These are phyloP conservation scores for Xylariaceae sp. DNA, from an alignment of 2,329 filamentous ascomycete species.

Conservation along the genomic window DNA sequence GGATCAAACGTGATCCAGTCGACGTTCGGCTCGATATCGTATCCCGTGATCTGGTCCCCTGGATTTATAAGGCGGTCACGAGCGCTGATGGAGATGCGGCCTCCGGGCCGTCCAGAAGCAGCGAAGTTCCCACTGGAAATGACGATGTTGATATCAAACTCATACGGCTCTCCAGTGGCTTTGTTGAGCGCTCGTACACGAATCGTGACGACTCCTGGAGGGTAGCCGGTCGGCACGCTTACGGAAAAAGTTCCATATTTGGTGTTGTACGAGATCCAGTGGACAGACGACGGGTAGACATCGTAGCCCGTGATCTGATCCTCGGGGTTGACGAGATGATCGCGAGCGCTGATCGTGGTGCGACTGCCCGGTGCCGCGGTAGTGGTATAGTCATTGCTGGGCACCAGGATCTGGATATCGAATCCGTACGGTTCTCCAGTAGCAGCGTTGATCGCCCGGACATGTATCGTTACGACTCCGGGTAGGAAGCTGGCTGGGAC, in stretches of 20 bases:
- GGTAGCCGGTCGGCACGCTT: not conserved
- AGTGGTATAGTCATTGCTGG: not conserved
- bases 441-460: not conserved
- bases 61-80: not conserved
- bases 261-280: not conserved
- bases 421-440: not conserved
- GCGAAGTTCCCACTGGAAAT: not conserved
- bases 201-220: not conserved
- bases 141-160: not conserved
- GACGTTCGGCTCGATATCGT: not conserved
- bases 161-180: not conserved
- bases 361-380: not conserved
- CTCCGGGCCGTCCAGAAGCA: not conserved
- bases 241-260: not conserved
- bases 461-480: not conserved
- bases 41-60: not conserved
- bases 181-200: not conserved
- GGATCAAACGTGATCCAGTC: not conserved
- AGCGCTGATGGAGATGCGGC: not conserved
- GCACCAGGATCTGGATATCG: slow-evolving; percentile 1
- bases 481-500: not conserved
- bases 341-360: not conserved
- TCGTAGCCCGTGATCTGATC: slow-evolving; percentile 1
- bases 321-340: not conserved
- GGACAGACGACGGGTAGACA: not conserved